phyloP scores from a whole-genome alignment of 345 rosid species.

The Pugionium cornutum region DNA sequence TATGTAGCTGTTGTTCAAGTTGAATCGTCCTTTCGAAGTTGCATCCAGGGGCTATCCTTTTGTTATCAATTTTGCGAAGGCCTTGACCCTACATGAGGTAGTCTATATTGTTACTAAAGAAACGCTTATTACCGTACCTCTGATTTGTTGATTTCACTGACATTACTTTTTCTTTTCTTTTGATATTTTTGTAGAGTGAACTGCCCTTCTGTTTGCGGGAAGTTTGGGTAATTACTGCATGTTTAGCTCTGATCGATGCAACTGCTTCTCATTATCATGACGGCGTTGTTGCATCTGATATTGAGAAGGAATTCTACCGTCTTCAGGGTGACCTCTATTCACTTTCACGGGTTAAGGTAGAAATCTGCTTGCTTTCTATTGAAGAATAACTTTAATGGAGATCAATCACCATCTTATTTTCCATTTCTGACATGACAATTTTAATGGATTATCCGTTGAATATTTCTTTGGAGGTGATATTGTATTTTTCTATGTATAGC shows the following conservation, averaged over 20 bases:
- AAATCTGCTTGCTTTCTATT: constrained; percentile 17
- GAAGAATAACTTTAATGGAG: too few relatives aligned
- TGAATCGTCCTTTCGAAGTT: constrained; percentile 91
- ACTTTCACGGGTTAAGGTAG: constrained; percentile 85
- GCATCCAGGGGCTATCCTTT: constrained; percentile 89
- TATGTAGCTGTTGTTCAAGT: constrained; percentile 79
- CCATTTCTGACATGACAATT: not conserved
- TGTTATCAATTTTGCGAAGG: constrained; percentile 76
- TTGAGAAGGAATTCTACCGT: constrained; percentile 90
- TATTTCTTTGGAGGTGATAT: constrained; percentile 16
- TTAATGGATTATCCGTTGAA: not conserved
- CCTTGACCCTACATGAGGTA: constrained; percentile 81
- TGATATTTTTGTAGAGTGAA: constrained; percentile 46
- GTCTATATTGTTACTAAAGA: not conserved
- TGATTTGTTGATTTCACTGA: constrained; percentile 33
- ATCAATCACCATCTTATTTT: too few relatives aligned
- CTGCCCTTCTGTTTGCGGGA: constrained; percentile 85
- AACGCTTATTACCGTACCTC: constrained; percentile 13
- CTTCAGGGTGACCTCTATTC: constrained; percentile 96
- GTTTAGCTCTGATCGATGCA: constrained; percentile 70
- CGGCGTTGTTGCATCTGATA: constrained; percentile 66
- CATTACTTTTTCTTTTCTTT: constrained; percentile 22
- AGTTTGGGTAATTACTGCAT: constrained; percentile 94
- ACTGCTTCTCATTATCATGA: constrained; percentile 68
- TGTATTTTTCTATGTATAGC: constrained; percentile 12